Evolutionary conservation across 257 asterid genomes (phyloP), one percentile per base, ranked within the genome.

Genomic region (Linaria vulgaris): DNA sequence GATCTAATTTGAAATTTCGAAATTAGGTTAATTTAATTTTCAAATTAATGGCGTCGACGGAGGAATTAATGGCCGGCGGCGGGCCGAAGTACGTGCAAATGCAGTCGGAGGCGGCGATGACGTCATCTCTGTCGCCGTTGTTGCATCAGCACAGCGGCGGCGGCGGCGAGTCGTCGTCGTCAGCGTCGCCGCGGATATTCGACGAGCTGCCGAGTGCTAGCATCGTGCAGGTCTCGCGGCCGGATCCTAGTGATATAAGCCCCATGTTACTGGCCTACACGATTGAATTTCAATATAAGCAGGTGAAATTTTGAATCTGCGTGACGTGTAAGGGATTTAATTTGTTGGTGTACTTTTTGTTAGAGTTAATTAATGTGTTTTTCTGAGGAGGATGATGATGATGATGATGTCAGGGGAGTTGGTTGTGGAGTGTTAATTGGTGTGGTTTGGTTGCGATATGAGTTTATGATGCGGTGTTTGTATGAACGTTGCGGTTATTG

Each of bases 241-340:
- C 95, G 14, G 96, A 91, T 64, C 90, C 95, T 38, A 83, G 90
- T 17, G 96, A 86, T 70, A 79, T 88, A 48, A 88, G 94, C 82
- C 97, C 97, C 58, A 74, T 84, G 76, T 88, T 83, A 67, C 88
- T 90, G 30, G 83, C 96, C 59, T 90, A 90, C 72, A 90, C 97
- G 44, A 90, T 90, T 72, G 82, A 85, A 64, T 71, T 85, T 16
- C 87, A 79, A 67, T 88, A 85, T 73, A 90, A 81, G 68, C 85
- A 90, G 94, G 97, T 74, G 61, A 22, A 13, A 51, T 21, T 9
- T 51, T 21, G 25, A 21, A 30, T 56, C 10, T 16, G 25, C 31
- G 1, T 53, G 25, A 1, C 19, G 21, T n/a, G 25, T 56, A 3
- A 56, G 7, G 39, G 25, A 25, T 12, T 37, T 37, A 57, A 22